Evolutionary conservation across 2,329 filamentous ascomycete species (phyloP).

Genomic region (Neurospora sp.): DNA sequence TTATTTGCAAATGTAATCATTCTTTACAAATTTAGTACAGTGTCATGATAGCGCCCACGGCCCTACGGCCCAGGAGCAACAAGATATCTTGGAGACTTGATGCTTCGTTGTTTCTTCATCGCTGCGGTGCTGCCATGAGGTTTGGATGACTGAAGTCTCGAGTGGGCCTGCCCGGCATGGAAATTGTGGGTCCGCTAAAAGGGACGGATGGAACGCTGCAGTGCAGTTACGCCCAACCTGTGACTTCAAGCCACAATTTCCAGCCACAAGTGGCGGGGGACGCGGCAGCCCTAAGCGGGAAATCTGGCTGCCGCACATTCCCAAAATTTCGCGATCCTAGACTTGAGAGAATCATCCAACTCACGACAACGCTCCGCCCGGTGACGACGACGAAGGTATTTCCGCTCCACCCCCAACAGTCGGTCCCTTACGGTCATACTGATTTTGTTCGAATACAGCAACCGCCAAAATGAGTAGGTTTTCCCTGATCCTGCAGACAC

Average conservation of each 20-base stretch:
- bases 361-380: slow-evolving; percentile 16
- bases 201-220: neutral
- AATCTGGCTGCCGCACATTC: slow-evolving; percentile 18
- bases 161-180: neutral
- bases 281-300: slow-evolving; percentile 18
- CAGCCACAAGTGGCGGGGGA: slow-evolving; percentile 8
- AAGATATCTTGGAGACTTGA: neutral
- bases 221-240: neutral
- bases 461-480: slow-evolving; percentile 51
- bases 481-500: slow-evolving; percentile 6
- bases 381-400: slow-evolving; percentile 21
- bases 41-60: neutral
- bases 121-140: neutral
- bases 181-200: neutral
- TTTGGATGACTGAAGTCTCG: neutral
- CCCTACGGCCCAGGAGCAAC: neutral
- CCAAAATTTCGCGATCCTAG: slow-evolving; percentile 20
- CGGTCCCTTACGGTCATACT: slow-evolving; percentile 6
- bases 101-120: neutral
- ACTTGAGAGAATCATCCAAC: slow-evolving; percentile 15
- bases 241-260: neutral
- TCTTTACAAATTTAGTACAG: neutral
- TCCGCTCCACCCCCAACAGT: slow-evolving; percentile 1
- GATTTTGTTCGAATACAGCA: slow-evolving; percentile 18
- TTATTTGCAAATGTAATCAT: neutral